phyloP scores from a whole-genome alignment of 257 asterid species.

The Solanum lycopersicoides region DNA sequence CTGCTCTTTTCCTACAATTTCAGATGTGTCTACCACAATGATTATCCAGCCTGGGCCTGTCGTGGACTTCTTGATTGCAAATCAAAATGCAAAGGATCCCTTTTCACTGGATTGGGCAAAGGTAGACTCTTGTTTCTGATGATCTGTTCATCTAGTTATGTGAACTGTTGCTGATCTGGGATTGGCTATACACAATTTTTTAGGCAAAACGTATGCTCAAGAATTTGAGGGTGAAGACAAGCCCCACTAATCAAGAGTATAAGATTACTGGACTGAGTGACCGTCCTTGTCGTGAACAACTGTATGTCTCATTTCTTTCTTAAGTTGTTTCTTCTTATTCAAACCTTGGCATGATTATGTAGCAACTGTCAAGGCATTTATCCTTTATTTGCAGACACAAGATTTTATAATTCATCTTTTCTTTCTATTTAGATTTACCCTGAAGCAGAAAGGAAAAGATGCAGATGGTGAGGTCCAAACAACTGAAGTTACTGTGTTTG shows the following conservation, averaged over 20 bases:
- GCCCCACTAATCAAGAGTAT: conserved; percentile 72
- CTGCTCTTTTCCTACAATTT: background rate
- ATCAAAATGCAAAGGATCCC: conserved; percentile 72
- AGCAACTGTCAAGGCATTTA: background rate
- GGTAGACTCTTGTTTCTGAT: conserved; percentile 17
- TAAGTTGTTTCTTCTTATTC: background rate
- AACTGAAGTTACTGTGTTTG: conserved; percentile 64
- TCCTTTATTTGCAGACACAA: background rate
- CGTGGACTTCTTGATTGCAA: conserved; percentile 57
- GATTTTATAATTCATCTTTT: background rate
- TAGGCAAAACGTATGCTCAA: conserved; percentile 76
- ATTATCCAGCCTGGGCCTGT: conserved; percentile 75
- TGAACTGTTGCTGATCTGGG: background rate
- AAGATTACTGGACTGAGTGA: conserved; percentile 86
- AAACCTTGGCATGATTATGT: background rate
- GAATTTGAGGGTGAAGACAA: conserved; percentile 67
- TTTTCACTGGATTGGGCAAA: conserved; percentile 70
- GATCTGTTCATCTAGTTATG: background rate
- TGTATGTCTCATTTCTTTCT: conserved; percentile 15
- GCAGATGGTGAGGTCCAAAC: conserved; percentile 47
- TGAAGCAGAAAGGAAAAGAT: conserved; percentile 51
- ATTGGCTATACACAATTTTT: background rate
- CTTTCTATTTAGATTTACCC: conserved; percentile 39
- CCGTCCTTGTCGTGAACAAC: conserved; percentile 52
- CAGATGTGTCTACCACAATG: conserved; percentile 91